Evolutionary conservation across 331 rosid species (phyloP), one percentile per base, ranked within the genome.

Genomic region (Cucumis variabilis): DNA sequence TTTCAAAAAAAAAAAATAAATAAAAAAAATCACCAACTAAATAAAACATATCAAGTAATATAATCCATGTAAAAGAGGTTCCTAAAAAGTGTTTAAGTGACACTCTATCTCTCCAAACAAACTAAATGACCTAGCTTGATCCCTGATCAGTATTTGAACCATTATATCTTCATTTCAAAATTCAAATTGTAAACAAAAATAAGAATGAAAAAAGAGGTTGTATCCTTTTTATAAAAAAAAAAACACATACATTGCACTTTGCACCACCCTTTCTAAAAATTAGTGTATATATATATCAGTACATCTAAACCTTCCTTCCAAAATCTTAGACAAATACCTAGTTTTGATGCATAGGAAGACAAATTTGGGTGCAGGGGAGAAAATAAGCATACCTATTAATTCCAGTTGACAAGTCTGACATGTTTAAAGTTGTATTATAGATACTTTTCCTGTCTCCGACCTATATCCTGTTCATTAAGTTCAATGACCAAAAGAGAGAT

Each of bases 381-480:
- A 67, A 19, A 19, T 20, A 74, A 87, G 87, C 53, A 51, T 86
- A 95, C 99, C 98, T 97, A 91, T 97, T 95, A 87, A 93, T 77
- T 86, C 98, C 98, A 70, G 96, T 93, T 78, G 98, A 92, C 84
- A 97, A 90, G 88, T 97, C 99, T 25, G 99, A 97, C 98, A 95
- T 93, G 85, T 90, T 97, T 90, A 95, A 90, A 89, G 98, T 97
- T 13, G 98, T 95, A 86, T 95, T 95, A 85, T 94, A 97, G 87
- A 97, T 97, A 90, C 94, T 95, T 85, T 91, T 91, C 84, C 95
- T 98, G 83, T 94, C 98, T 91, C 93, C 99, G 98, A 66, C 99
- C 95, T 12, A 93, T 91, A 87, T 95, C 99, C 88, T 94, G 98
- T 68, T 72, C 48, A 90, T 85, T 75, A 68, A 86, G 83, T 90